Base-by-base conservation (phyloP, 306 rosid genomes). In the Luffa aegyptiaca region DNA sequence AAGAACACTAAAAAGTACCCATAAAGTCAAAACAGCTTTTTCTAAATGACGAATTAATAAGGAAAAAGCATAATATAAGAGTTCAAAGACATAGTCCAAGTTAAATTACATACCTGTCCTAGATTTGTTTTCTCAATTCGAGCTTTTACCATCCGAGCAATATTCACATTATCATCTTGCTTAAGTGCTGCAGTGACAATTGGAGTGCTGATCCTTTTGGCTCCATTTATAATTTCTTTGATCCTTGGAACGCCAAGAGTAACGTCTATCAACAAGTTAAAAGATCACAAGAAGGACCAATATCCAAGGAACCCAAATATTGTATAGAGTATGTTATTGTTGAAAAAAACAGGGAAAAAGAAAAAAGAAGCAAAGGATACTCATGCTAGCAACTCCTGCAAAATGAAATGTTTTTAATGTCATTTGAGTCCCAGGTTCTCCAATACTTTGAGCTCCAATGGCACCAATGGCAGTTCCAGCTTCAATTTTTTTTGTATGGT, bases 301-400 rank as follows among this genome's bases (percentile, higher is more conserved):
- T 79, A 77, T 76, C 52, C 80, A 55, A 41, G 69, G 52, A 41
- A 3, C 80, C 69, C 37, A 48, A 72, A 26, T 73, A 72, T 48
- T 31, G 42, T 48, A n/a, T n/a, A 12, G 13, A 73, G 17, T 70
- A 70, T 44, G 77, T 26, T 71, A 26, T 10, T 31, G 21, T 18
- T 69, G 12, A 48, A 49, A 16, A 31, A 35, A 49, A 48, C 9
- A 75, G 7, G 44, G 20, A 52, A 76, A 36, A n/a, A 18, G n/a
- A 45, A 55, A 53, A 76, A 16, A 45, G 6, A 48, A 11, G 8
- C 87, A 56, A 89, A 94, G 94, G 96, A 94, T 94, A 94, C 97
- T 94, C 97, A 94, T 94, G 98, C 98, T 94, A 68, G 97, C 97
- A 90, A 94, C 97, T 85, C 98, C 98, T 80, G 98, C 98, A 87